Base-by-base conservation (phyloP, 805 yeast genomes). In the Lipomyces chichibuensis region DNA sequence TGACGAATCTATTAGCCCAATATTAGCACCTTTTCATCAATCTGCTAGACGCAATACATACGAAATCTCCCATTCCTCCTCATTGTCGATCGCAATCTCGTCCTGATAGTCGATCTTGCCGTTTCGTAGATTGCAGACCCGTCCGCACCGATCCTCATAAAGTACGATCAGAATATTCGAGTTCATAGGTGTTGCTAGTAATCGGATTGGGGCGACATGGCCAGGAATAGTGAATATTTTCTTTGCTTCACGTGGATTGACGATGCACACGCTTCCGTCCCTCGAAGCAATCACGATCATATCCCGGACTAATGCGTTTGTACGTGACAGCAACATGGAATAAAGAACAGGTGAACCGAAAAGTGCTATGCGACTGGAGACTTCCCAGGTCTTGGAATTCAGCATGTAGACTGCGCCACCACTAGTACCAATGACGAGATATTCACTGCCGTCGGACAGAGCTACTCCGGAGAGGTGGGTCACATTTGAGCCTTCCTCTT, bases 191-290 rank as follows among this genome's bases (percentile, higher is more conserved):
- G 64, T 60, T 6, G 70, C 67, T 25, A 70, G 51, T 55, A 60
- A 17, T 13, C 54, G 35, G 14, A 69, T 60, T 32, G 52, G 70
- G 4, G 66, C 60, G 43, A 59, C 59, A 49, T 69, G 70, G 13
- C 72, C 73, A 2, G 73, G 73, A 49, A 70, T 55, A 2, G 73
- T 69, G 57, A 63, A 69, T 29, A 69, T 49, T 23, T 57, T 66
- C 43, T 35, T 49, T 13, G 56, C 54, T 14, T 59, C 51, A 25
- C 29, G 49, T n/a, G 59, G 25, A 46, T 70, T 49, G 27, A 69
- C 64, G 9, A 69, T 35, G 33, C 70, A 60, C 3, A 66, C 69
- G 9, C 69, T 64, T 17, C 72, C 72, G 46, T 70, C 73, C 14
- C 66, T 51, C 6, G 65, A 63, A 6, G 72, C 58, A 35, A 69